Conservation (phyloP, 2,329 filamentous ascomycete genomes). For the Claviceps maximensis region DNA sequence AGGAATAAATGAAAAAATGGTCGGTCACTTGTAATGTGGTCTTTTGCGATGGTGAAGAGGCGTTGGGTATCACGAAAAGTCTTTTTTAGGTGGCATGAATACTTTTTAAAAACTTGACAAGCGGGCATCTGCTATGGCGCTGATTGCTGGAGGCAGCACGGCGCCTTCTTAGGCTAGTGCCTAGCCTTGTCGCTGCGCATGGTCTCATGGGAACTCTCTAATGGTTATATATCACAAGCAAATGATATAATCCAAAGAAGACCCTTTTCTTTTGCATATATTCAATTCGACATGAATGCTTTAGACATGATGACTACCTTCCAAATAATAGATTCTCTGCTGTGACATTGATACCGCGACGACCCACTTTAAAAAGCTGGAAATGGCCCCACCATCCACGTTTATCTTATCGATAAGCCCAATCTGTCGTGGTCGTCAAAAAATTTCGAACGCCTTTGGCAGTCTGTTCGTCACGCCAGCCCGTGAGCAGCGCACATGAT, state of each 20-base stretch:
- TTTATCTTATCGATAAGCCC: slow-evolving; percentile 4
- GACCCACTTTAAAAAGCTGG: not conserved
- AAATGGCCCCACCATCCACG: not conserved
- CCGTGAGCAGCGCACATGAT: slow-evolving; percentile 1
- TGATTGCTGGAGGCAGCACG: no score
- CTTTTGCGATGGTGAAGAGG: not conserved
- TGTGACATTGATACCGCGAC: no score
- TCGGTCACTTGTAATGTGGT: not conserved
- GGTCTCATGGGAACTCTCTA: no score
- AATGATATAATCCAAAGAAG: no score
- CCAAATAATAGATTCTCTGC: no score
- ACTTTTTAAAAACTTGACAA: not conserved
- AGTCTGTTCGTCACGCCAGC: not conserved
- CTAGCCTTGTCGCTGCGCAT: no score
- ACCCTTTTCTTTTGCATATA: no score
- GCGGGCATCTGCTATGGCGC: not conserved
- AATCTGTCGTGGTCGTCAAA: not conserved
- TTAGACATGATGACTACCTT: not conserved
- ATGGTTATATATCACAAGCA: no score
- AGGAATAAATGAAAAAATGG: no score
- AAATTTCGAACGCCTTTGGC: slow-evolving; percentile 2
- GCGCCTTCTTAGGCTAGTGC: no score
- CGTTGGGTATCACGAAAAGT: not conserved
- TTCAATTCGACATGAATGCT: no score
- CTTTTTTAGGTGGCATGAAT: not conserved